These are phyloP conservation scores for Solanum verrucosum DNA, from an alignment of 257 asterid species.

Conservation along the genomic window DNA sequence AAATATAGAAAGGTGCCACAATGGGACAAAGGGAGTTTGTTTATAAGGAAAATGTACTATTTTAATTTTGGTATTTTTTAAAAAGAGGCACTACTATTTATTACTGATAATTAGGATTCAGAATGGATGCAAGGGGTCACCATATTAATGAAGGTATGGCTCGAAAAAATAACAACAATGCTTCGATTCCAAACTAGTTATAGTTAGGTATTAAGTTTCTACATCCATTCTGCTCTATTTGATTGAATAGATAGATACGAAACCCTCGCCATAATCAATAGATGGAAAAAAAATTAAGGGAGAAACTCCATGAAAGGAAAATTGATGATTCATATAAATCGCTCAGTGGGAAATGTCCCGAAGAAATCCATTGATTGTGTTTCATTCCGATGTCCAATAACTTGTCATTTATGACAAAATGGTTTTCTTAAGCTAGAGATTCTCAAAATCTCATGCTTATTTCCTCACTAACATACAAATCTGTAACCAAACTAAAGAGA, in stretches of 20 bases:
- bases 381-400: not conserved
- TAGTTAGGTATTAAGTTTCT: not conserved
- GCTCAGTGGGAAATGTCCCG: not conserved
- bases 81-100: not conserved
- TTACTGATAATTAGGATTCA: not conserved
- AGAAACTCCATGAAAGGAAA: not conserved
- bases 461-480: not conserved
- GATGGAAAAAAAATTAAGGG: not conserved
- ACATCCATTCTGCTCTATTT: not conserved
- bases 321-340: not conserved
- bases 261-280: not conserved
- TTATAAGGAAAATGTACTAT: not conserved
- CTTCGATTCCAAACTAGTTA: not conserved
- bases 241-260: not conserved
- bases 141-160: not conserved
- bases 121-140: not conserved
- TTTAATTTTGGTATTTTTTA: not conserved
- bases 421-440: not conserved
- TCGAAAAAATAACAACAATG: not conserved
- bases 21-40: not conserved
- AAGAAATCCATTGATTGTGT: not conserved
- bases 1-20: not conserved
- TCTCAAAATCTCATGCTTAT: not conserved
- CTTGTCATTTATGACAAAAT: not conserved
- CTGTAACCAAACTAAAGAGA: not conserved